A percentile compares a stretch with the other conserved stretches of the same genome.
phyloP scores from a whole-genome alignment of 2,329 filamentous ascomycete genomes.

The Diaporthe ilicicola region DNA sequence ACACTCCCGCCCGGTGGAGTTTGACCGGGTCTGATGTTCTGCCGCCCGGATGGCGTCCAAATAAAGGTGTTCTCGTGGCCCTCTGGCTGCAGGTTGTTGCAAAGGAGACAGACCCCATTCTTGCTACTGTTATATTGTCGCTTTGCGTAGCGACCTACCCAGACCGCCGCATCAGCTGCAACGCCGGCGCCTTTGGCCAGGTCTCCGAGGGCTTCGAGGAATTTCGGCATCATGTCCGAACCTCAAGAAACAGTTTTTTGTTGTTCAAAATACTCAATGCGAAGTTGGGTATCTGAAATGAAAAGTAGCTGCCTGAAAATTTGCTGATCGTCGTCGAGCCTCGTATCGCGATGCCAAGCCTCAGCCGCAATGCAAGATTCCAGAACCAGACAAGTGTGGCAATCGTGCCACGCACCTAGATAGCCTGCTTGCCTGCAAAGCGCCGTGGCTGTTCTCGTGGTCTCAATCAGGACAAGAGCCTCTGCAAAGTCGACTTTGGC shows the following conservation, averaged over 20 bases:
- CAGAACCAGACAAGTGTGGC: not conserved
- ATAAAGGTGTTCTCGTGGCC: not conserved
- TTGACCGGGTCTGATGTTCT: not conserved
- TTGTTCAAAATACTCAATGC: not conserved
- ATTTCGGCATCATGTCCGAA: not conserved
- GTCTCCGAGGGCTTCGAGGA: not conserved
- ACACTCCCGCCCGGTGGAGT: not conserved
- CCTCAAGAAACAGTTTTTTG: too few relatives aligned
- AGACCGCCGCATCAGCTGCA: not conserved
- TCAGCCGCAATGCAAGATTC: slow-evolving; percentile 16
- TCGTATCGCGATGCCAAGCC: not conserved
- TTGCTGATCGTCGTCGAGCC: not conserved
- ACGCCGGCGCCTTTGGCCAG: slow-evolving; percentile 4
- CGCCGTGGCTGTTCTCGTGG: not conserved
- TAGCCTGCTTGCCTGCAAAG: not conserved
- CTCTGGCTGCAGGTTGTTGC: slow-evolving; percentile 8
- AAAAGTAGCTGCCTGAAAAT: not conserved
- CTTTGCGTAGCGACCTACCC: slow-evolving; percentile 1
- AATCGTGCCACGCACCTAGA: not conserved
- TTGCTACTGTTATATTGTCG: slow-evolving; percentile 4
- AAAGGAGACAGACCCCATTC: slow-evolving; percentile 3
- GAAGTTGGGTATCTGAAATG: not conserved
- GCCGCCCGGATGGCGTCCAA: not conserved
- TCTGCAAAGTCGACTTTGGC: not conserved
- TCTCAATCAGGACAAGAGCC: not conserved